Conservation (phyloP, 108 stramenopile genomes). For the Seminavis robusta region DNA sequence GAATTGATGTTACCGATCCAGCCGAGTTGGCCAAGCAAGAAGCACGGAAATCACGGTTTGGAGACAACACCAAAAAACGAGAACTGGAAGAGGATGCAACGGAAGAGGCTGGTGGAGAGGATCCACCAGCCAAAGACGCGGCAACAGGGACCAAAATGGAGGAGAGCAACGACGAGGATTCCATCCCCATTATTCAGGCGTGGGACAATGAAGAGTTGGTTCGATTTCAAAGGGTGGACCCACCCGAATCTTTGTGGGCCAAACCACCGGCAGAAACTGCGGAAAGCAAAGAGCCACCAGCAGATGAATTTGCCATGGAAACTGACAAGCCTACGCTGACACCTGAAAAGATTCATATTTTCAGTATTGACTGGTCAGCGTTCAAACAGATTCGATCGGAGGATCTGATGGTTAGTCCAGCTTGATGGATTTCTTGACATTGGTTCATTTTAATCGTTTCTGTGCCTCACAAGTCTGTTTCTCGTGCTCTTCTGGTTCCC, state of each 20-base stretch:
- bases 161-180: constrained; percentile 32
- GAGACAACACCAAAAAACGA: constrained; percentile 6
- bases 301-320: constrained; percentile 11
- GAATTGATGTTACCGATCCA: constrained; percentile 63
- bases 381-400: constrained; percentile 85
- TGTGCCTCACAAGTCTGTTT: neutral
- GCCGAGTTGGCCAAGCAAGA: constrained; percentile 66
- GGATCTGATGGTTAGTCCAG: constrained; percentile 64
- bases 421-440: constrained; percentile 11
- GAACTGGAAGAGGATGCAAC: constrained; percentile 18
- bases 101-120: constrained; percentile 12
- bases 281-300: constrained; percentile 8
- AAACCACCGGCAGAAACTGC: constrained; percentile 17
- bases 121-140: constrained; percentile 5
- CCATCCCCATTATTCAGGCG: constrained; percentile 55
- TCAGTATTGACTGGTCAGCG: constrained; percentile 75
- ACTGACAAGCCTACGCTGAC: constrained; percentile 24
- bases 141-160: constrained; percentile 17
- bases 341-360: constrained; percentile 74
- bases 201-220: constrained; percentile 82
- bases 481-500: neutral
- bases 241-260: constrained; percentile 28
- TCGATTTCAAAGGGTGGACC: constrained; percentile 53
- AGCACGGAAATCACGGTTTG: constrained; percentile 67
- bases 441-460: neutral